Evolutionary conservation across 2,329 filamentous ascomycete species (phyloP), one percentile per base, ranked within the genome.

Genomic region (Fusarium citri): DNA sequence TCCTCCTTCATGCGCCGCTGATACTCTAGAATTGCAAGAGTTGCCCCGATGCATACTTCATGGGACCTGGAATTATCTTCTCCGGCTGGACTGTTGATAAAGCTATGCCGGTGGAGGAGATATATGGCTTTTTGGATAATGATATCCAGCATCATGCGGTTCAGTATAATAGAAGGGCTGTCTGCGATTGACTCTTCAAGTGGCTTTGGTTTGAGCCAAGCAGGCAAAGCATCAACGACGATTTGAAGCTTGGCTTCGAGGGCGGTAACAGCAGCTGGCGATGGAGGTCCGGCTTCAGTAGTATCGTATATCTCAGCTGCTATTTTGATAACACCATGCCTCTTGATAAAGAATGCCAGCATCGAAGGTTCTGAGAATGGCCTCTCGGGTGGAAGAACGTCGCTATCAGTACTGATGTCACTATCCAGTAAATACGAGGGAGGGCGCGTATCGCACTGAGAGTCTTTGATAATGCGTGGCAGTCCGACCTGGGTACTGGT

Each of bases 381-480:
- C n/a, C 62, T 25, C 46, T 47, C 56, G 6, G 20, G 25, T 5
- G 56, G 45, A 5, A 46, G 41, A 22, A 22, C 18, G 14, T 47
- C 18, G 14, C 42, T 26, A 18, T 54, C 56, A 54, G 40, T 31
- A 7, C 46, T 16, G n/a, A 53, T 31, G 8, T 46, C 46, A 10
- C 22, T 40, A n/a, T 63, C 47, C 18, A 62, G 11, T 12, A 55
- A 26, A 18, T 63, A 61, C 2, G 66, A 54, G 7, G 69, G 66
- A 5, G 56, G 64, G 4, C 14, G 46, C 25, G 66, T 49, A 43
- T 71, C 64, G 34, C 63, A 72, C 28, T 68, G 69, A 9, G 59
- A 59, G 28, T 72, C 66, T 15, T 72, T 71, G 23, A 66, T 66
- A 15, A 72, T 63, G n/a, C 66, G 66, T 7, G 69, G 70, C 4